phyloP scores from a whole-genome alignment of 2,329 filamentous ascomycete species.

The Diaporthe nobilis region DNA sequence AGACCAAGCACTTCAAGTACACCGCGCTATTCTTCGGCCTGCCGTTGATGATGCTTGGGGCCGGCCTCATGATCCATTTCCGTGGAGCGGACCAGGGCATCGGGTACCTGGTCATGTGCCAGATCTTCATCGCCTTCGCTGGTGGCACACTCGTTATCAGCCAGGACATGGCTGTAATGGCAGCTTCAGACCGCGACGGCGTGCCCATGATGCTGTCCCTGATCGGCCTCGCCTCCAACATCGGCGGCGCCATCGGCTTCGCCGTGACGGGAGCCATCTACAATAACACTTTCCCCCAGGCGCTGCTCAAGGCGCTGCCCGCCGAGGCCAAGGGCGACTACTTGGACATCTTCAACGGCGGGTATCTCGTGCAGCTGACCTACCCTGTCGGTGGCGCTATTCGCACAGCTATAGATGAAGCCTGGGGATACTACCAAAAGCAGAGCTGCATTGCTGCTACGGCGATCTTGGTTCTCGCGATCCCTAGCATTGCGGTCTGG shows the following conservation, averaged over 20 bases:
- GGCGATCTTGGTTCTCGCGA: constrained; percentile 49
- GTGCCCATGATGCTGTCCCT: constrained; percentile 53
- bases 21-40: constrained; percentile 65
- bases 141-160: constrained; percentile 71
- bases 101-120: constrained; percentile 69
- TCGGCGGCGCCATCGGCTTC: constrained; percentile 53
- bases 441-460: constrained; percentile 53
- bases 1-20: constrained; percentile 67
- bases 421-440: constrained; percentile 56
- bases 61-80: constrained; percentile 71
- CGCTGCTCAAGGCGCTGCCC: constrained; percentile 40
- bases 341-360: constrained; percentile 46
- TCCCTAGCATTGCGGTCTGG: constrained; percentile 54
- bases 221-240: constrained; percentile 51
- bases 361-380: constrained; percentile 48
- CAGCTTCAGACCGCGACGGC: constrained; percentile 55
- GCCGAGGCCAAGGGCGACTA: constrained; percentile 46
- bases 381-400: constrained; percentile 49
- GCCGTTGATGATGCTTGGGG: constrained; percentile 67
- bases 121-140: constrained; percentile 71
- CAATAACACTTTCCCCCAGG: constrained; percentile 31
- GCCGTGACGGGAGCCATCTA: constrained; percentile 40
- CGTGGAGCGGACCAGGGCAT: constrained; percentile 65
- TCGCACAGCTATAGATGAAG: constrained; percentile 53
- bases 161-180: constrained; percentile 71